A percentile compares a stretch with the other conserved stretches of the same genome.
phyloP scores from a whole-genome alignment of 768 basidiomycete genomes.

The Psilocybe sp. region DNA sequence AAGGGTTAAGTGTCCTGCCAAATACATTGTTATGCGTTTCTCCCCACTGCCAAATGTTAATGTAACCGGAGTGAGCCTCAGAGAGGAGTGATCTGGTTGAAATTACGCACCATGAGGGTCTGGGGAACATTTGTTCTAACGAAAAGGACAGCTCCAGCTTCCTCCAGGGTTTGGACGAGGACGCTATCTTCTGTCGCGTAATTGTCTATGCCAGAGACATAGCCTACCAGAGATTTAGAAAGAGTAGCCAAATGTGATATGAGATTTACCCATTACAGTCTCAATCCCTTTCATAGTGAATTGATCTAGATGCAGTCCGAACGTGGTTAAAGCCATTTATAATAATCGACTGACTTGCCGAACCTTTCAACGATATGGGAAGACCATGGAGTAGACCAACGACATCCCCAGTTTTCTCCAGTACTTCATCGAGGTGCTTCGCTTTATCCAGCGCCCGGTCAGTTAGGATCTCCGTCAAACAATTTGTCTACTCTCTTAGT shows the following conservation, averaged over 20 bases:
- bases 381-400: constrained; percentile 72
- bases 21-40: constrained; percentile 65
- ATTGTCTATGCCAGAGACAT: constrained; percentile 71
- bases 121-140: constrained; percentile 76
- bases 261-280: constrained; percentile 57
- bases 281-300: constrained; percentile 67
- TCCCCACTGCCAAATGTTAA: constrained; percentile 30
- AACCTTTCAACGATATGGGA: constrained; percentile 11
- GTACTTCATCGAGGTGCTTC: constrained; percentile 57
- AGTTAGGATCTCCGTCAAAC: constrained; percentile 81
- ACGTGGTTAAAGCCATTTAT: constrained; percentile 14
- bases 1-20: constrained; percentile 61
- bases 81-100: too few relatives aligned
- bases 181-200: constrained; percentile 57
- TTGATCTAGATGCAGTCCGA: constrained; percentile 56
- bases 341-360: not conserved
- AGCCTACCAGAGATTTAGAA: constrained; percentile 38
- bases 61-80: not conserved
- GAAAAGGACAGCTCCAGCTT: constrained; percentile 67
- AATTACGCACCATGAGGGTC: constrained; percentile 56
- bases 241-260: not conserved
- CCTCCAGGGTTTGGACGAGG: constrained; percentile 61
- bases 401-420: constrained; percentile 57
- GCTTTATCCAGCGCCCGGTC: constrained; percentile 69
- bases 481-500: constrained; percentile 57